Conservation (phyloP, 257 asterid species). For the Avicennia marina region DNA sequence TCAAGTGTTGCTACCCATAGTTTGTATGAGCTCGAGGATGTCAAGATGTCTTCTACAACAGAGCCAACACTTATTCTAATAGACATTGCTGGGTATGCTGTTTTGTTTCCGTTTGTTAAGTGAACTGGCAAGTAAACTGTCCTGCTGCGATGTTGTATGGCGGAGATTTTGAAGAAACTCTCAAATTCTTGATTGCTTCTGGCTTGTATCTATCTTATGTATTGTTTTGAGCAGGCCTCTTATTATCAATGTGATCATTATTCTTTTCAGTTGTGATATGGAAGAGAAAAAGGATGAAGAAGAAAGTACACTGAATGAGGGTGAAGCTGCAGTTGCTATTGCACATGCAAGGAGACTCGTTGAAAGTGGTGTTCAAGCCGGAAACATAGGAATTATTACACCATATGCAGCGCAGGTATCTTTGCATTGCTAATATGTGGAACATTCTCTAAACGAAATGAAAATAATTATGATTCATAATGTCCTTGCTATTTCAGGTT, state of each 20-base stretch:
- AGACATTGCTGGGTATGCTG: constrained; percentile 83
- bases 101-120: too few species aligned
- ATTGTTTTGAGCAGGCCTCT: constrained; percentile 1
- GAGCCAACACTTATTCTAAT: constrained; percentile 85
- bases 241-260: background rate
- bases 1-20: constrained; percentile 77
- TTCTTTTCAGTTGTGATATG: constrained; percentile 77
- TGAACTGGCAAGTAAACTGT: too few species aligned
- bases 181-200: background rate
- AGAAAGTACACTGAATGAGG: constrained; percentile 89
- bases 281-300: constrained; percentile 98
- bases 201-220: constrained; percentile 3
- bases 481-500: constrained; percentile 42
- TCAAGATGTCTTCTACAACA: constrained; percentile 70
- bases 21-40: constrained; percentile 70
- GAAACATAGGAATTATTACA: constrained; percentile 79
- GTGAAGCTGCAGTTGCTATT: constrained; percentile 87
- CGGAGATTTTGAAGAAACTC: constrained; percentile 3
- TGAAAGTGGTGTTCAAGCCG: constrained; percentile 73
- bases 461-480: constrained; percentile 12
- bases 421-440: background rate
- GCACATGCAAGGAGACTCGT: constrained; percentile 90
- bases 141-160: too few species aligned
- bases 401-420: constrained; percentile 96
- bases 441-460: background rate